Percentiles rank a stretch among this genome's conserved stretches.
Evolutionary conservation across 768 basidiomycete genomes (phyloP).

Genomic region (Collybiopsis confluens): DNA sequence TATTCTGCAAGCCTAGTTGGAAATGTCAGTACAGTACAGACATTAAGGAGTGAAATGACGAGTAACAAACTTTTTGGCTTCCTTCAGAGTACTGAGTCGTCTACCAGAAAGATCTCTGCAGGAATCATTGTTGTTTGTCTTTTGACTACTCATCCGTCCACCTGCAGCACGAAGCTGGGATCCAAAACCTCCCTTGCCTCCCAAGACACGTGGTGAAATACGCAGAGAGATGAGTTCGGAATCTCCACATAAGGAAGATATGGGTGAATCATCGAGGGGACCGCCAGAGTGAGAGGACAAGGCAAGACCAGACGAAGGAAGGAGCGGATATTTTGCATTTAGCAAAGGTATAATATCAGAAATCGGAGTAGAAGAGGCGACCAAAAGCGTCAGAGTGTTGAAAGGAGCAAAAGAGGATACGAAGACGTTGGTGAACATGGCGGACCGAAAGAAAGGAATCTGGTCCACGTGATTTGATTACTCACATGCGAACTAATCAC

Average conservation of each 20-base stretch:
- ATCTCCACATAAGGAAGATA: conserved; percentile 22
- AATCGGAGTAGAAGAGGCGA: conserved; percentile 36
- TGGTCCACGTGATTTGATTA: too few species aligned
- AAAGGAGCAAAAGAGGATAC: conserved; percentile 62
- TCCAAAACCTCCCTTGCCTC: conserved; percentile 98
- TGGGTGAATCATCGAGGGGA: conserved; percentile 28
- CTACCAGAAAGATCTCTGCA: conserved; percentile 91
- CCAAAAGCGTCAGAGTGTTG: conserved; percentile 46
- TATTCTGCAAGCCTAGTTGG: conserved; percentile 70
- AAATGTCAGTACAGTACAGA: not conserved
- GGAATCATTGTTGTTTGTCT: conserved; percentile 92
- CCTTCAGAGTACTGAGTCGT: conserved; percentile 89
- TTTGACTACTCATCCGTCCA: conserved; percentile 95
- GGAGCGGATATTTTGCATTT: conserved; percentile 39
- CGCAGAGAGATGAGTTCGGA: conserved; percentile 58
- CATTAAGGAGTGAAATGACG: not conserved
- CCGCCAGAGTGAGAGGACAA: conserved; percentile 38
- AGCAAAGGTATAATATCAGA: conserved; percentile 40
- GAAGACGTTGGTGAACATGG: conserved; percentile 49
- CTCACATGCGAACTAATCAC: too few species aligned
- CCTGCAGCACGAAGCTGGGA: conserved; percentile 95
- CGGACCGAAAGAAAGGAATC: not conserved
- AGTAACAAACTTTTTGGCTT: conserved; percentile 84
- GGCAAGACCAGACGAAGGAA: conserved; percentile 38
- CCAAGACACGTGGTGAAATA: conserved; percentile 68